These are phyloP conservation scores for Penicillium brasilianum DNA, from an alignment of 2,329 filamentous ascomycete genomes.

Conservation along the genomic window DNA sequence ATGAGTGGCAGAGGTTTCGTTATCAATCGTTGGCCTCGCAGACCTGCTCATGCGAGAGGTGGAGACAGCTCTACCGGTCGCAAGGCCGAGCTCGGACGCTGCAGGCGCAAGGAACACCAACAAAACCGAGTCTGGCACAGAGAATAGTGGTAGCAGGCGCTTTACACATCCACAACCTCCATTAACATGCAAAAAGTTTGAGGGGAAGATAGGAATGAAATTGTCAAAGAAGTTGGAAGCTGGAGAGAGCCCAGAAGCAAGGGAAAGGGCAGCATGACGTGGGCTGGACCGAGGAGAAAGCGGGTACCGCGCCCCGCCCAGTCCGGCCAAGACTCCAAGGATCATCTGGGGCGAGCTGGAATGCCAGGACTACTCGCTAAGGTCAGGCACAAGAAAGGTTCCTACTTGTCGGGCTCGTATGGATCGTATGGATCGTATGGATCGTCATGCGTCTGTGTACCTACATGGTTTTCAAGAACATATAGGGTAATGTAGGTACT, in stretches of 20 bases:
- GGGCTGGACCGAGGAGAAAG: constrained; percentile 14
- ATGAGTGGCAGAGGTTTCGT: neutral
- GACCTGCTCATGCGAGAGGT: constrained; percentile 15
- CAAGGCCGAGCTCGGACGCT: constrained; percentile 3
- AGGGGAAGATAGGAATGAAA: neutral
- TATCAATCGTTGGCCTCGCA: constrained; percentile 16
- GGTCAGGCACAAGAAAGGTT: neutral
- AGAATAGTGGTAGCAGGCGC: neutral
- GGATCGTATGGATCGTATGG: neutral
- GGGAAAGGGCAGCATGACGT: constrained; percentile 22
- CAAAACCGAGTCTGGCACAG: neutral
- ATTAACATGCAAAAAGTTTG: neutral
- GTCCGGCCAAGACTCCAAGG: neutral
- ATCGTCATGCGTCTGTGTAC: neutral
- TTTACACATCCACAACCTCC: neutral
- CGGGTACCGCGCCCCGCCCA: constrained; percentile 7
- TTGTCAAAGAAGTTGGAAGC: neutral
- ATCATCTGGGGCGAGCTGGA: neutral
- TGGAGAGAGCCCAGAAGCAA: constrained; percentile 6
- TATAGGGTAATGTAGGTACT: neutral
- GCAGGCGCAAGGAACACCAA: constrained; percentile 6
- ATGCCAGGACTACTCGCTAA: neutral
- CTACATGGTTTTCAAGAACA: neutral
- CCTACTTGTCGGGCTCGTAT: neutral
- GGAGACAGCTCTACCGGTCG: constrained; percentile 15